These are phyloP conservation scores for Boletus pseudopeckii DNA, from an alignment of 768 basidiomycete genomes.

Conservation along the genomic window DNA sequence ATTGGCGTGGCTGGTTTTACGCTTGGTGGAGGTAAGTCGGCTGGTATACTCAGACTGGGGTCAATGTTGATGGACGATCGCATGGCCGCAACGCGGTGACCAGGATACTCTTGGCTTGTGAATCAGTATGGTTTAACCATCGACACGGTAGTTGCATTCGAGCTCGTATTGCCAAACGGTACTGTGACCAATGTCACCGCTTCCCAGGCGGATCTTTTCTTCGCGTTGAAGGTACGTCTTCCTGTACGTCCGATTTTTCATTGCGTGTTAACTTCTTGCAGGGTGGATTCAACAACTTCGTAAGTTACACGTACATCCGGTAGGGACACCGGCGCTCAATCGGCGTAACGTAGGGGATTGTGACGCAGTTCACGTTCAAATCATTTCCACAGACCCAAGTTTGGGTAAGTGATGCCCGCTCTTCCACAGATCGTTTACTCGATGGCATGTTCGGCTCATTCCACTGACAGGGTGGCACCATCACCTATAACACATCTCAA, in stretches of 20 bases:
- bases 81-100: constrained; percentile 11
- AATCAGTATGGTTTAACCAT: constrained; percentile 57
- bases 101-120: constrained; percentile 63
- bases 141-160: constrained; percentile 53
- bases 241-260: not conserved
- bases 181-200: constrained; percentile 35
- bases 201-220: constrained; percentile 43
- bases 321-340: constrained; percentile 31
- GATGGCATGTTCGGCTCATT: constrained; percentile 2
- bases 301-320: constrained; percentile 17
- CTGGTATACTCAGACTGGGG: not conserved
- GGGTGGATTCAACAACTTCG: constrained; percentile 68
- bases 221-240: constrained; percentile 38
- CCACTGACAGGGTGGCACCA: constrained; percentile 44
- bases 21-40: constrained; percentile 50
- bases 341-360: constrained; percentile 45
- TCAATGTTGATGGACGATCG: constrained; percentile 1
- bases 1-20: constrained; percentile 59
- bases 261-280: constrained; percentile 21
- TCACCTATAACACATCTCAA: constrained; percentile 27
- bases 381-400: constrained; percentile 33
- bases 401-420: constrained; percentile 18
- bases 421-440: constrained; percentile 1
- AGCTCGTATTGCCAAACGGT: constrained; percentile 60
- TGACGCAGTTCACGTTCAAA: constrained; percentile 54